Evolutionary conservation across 352 stramenopile genomes (phyloP).

Genomic region (Globisporangium paroecandrum): DNA sequence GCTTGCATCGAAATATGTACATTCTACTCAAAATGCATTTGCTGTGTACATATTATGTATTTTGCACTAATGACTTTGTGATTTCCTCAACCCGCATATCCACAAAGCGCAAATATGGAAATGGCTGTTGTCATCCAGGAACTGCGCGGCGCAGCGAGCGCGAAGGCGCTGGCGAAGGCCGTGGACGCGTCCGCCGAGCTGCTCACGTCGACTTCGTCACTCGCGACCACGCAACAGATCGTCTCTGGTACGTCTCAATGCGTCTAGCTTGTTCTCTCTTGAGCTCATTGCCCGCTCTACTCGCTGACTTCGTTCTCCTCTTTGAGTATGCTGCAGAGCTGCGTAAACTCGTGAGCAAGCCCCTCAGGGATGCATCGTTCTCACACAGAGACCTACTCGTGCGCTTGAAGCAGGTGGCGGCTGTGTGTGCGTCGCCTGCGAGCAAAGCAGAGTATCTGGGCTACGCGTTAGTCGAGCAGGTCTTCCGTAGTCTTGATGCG

Average conservation of each 20-base stretch:
- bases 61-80: neutral
- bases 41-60: neutral
- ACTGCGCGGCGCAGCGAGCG: conserved; percentile 6
- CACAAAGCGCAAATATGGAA: conserved; percentile 6
- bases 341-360: neutral
- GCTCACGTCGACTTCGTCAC: conserved; percentile 9
- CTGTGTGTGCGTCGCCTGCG: conserved; percentile 39
- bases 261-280: neutral
- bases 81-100: neutral
- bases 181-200: conserved; percentile 15
- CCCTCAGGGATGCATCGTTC: neutral
- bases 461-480: conserved; percentile 33
- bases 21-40: too few relatives aligned
- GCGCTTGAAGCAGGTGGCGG: conserved; percentile 34
- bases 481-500: conserved; percentile 19
- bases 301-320: neutral
- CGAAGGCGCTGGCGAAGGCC: conserved; percentile 4
- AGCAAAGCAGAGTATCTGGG: conserved; percentile 54
- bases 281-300: neutral
- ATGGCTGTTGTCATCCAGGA: conserved; percentile 3
- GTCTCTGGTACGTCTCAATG: conserved; percentile 9
- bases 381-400: conserved; percentile 3
- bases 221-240: conserved; percentile 14
- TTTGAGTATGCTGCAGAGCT: conserved; percentile 1
- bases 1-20: too few relatives aligned